Conservation (phyloP, 2,329 filamentous ascomycete genomes). For the Pestalotiopsis sp. region DNA sequence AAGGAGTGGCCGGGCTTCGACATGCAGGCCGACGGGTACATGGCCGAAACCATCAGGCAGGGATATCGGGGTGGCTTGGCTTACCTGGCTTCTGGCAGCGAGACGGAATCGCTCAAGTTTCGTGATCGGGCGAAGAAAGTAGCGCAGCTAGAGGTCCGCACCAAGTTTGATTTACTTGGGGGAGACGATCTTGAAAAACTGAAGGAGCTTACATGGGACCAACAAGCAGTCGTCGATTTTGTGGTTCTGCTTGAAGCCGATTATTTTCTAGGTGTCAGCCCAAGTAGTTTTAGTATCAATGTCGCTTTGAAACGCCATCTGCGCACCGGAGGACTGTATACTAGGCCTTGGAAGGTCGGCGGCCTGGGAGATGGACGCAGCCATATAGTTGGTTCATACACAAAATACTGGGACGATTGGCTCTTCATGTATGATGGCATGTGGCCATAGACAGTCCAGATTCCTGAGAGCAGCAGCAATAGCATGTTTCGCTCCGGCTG, state of each 20-base stretch:
- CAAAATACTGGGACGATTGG: conserved; percentile 50
- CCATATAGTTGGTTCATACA: conserved; percentile 44
- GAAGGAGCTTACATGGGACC: conserved; percentile 42
- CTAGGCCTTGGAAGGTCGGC: conserved; percentile 43
- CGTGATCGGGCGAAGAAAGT: conserved; percentile 28
- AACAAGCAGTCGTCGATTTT: conserved; percentile 46
- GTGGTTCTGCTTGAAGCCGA: conserved; percentile 39
- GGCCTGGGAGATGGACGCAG: conserved; percentile 42
- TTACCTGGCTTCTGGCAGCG: conserved; percentile 48
- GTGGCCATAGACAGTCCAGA: conserved; percentile 35
- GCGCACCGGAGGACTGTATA: conserved; percentile 37
- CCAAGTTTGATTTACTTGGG: conserved; percentile 40
- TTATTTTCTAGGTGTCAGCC: conserved; percentile 47
- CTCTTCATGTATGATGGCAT: conserved; percentile 50
- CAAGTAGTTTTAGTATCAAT: conserved; percentile 51
- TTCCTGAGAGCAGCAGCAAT: not conserved
- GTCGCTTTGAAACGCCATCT: conserved; percentile 48
- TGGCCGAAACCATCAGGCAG: conserved; percentile 33
- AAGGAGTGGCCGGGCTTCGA: conserved; percentile 45
- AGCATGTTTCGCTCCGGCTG: not conserved
- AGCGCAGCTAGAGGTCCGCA: conserved; percentile 33
- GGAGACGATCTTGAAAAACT: conserved; percentile 29
- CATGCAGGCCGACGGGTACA: conserved; percentile 41
- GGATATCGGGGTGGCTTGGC: conserved; percentile 34
- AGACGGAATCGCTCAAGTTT: conserved; percentile 41